These are phyloP conservation scores for Elaeis guineensis DNA, from an alignment of 176 grass and related monocot genomes.

Conservation along the genomic window DNA sequence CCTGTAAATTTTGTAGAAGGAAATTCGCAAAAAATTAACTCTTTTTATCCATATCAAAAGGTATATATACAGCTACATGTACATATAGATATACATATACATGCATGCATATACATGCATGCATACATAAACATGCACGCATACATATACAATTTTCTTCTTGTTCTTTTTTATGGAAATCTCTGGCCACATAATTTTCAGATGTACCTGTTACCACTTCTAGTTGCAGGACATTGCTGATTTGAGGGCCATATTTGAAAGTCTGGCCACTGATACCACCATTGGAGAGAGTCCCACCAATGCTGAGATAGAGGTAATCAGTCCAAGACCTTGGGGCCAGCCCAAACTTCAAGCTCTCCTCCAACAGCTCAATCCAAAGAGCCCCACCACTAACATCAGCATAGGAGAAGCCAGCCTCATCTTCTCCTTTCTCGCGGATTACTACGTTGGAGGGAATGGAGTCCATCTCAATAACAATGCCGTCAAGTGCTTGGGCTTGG, in stretches of 20 bases:
- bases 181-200: not conserved
- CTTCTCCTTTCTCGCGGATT: slow-evolving; percentile 2
- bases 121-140: no score
- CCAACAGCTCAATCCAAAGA: slow-evolving; percentile 77
- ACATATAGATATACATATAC: no score
- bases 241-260: slow-evolving; percentile 94
- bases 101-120: no score
- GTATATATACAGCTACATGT: no score
- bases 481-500: slow-evolving; percentile 56
- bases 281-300: slow-evolving; percentile 91
- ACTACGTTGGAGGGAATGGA: slow-evolving; percentile 36
- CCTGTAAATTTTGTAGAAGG: slow-evolving; percentile 33
- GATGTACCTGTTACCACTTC: slow-evolving; percentile 69
- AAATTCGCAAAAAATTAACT: slow-evolving; percentile 12
- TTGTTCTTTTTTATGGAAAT: no score
- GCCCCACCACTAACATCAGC: slow-evolving; percentile 68
- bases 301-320: slow-evolving; percentile 77
- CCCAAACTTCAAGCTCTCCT: slow-evolving; percentile 55
- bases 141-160: no score
- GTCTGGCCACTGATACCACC: slow-evolving; percentile 86
- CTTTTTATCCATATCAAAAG: not conserved
- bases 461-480: slow-evolving; percentile 78
- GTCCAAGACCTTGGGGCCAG: slow-evolving; percentile 80
- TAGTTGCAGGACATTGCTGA: slow-evolving; percentile 74
- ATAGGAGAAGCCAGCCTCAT: slow-evolving; percentile 17